A percentile compares a stretch with the other conserved stretches of the same genome.
Evolutionary conservation across 1,139 yeast species (phyloP).

Genomic region (Kurtzmaniella quercitrusa): DNA sequence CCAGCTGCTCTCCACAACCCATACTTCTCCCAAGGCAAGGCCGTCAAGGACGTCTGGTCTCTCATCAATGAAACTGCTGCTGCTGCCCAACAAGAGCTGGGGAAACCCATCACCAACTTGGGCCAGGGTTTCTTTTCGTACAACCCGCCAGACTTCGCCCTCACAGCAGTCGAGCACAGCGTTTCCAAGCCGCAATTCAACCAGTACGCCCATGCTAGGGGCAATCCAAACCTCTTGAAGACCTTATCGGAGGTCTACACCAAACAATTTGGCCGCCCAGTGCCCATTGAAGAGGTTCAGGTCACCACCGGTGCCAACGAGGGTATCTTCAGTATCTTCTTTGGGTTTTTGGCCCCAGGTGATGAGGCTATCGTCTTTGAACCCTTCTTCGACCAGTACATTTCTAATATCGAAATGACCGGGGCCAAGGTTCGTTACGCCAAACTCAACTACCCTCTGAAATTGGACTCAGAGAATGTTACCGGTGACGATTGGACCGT

Average conservation of each 20-base stretch:
- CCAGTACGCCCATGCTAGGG: conserved; percentile 90
- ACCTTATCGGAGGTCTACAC: conserved; percentile 71
- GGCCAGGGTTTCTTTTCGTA: conserved; percentile 98
- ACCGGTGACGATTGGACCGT: conserved; percentile 84
- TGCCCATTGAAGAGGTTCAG: conserved; percentile 62
- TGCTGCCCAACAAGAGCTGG: conserved; percentile 57
- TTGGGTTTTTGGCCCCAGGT: conserved; percentile 79
- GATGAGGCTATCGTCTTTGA: conserved; percentile 98
- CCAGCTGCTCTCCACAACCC: conserved; percentile 45
- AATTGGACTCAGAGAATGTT: conserved; percentile 58
- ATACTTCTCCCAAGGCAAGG: conserved; percentile 52
- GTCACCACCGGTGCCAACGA: conserved; percentile 97
- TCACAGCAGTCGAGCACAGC: conserved; percentile 76
- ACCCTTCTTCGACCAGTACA: conserved; percentile 95
- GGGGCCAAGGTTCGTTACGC: conserved; percentile 90
- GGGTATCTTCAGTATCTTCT: conserved; percentile 81
- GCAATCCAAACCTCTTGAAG: conserved; percentile 69
- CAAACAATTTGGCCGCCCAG: conserved; percentile 56
- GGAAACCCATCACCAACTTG: conserved; percentile 73
- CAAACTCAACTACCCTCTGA: conserved; percentile 78
- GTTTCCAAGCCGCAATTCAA: conserved; percentile 68
- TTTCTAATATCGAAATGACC: conserved; percentile 86
- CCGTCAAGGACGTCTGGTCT: conserved; percentile 88
- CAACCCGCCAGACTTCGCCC: conserved; percentile 87
- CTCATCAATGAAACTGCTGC: conserved; percentile 94